These are phyloP conservation scores for Eucalyptus curtisii DNA, from an alignment of 345 rosid genomes.

Conservation along the genomic window DNA sequence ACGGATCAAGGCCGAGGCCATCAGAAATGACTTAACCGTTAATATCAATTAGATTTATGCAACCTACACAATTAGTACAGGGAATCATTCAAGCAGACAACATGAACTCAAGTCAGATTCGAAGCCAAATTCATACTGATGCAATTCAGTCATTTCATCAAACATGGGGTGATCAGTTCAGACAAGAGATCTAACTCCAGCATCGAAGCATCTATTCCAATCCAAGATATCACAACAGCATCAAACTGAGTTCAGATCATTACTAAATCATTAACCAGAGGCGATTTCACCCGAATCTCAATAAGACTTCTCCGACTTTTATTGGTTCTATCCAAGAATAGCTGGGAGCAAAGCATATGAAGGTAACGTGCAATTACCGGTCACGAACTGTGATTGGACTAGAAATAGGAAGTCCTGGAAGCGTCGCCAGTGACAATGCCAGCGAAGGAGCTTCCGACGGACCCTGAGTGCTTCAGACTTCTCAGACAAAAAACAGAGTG, in stretches of 20 bases:
- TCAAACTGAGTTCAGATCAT: not conserved
- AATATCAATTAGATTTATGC: not conserved
- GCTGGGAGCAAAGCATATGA: not conserved
- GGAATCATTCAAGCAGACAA: not conserved
- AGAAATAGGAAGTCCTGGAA: not conserved
- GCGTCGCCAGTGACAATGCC: not conserved
- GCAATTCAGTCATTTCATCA: not conserved
- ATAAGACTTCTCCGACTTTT: not conserved
- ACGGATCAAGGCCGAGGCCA: not conserved
- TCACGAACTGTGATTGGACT: not conserved
- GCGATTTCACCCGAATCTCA: not conserved
- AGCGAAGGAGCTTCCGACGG: not conserved
- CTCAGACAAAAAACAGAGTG: not conserved
- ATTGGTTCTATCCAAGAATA: not conserved
- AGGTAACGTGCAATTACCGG: not conserved
- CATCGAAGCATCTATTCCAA: not conserved
- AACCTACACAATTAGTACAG: not conserved
- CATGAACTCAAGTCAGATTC: not conserved
- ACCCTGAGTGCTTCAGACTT: not conserved
- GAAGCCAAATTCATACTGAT: not conserved
- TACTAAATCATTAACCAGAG: not conserved
- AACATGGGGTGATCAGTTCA: not conserved
- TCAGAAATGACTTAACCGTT: fast-evolving
- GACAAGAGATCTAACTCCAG: not conserved
- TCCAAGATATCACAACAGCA: not conserved